A percentile compares a stretch with the other conserved stretches of the same genome.
Conservation (phyloP, 441 rosid species). For the Monsonia emarginata region DNA sequence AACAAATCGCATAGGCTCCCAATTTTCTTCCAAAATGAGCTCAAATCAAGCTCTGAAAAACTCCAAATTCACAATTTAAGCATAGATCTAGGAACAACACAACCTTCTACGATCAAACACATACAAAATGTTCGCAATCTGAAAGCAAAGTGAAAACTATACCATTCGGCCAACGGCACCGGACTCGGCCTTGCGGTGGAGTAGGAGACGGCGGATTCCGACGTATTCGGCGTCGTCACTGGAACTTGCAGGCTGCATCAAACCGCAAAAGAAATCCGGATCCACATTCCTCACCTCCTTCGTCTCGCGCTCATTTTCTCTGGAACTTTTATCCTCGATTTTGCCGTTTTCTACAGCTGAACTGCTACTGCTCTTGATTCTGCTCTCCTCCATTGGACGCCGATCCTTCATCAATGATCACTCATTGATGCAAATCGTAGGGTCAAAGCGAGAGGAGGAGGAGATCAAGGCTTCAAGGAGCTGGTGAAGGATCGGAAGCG, state of each 20-base stretch:
- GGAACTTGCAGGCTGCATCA: slow-evolving; percentile 56
- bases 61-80: background rate
- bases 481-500: background rate
- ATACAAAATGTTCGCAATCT: background rate
- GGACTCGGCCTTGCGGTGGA: slow-evolving; percentile 56
- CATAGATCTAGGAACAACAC: background rate
- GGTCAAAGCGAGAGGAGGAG: background rate
- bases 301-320: background rate
- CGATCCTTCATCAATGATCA: background rate
- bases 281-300: slow-evolving; percentile 29
- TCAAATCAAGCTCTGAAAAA: background rate
- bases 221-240: slow-evolving; percentile 54
- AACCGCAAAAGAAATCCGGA: slow-evolving; percentile 58
- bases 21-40: background rate
- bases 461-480: background rate
- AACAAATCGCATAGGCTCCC: too few relatives aligned
- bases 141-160: slow-evolving; percentile 19
- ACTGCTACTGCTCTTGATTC: background rate
- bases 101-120: background rate
- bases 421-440: background rate
- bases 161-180: slow-evolving; percentile 57
- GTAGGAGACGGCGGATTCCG: slow-evolving; percentile 75
- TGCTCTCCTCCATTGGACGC: background rate
- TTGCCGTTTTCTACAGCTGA: background rate
- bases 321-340: background rate